Percentiles rank a stretch among this genome's conserved stretches.
Evolutionary conservation across 2,329 filamentous ascomycete species (phyloP).

Genomic region (Thielaviopsis populi): DNA sequence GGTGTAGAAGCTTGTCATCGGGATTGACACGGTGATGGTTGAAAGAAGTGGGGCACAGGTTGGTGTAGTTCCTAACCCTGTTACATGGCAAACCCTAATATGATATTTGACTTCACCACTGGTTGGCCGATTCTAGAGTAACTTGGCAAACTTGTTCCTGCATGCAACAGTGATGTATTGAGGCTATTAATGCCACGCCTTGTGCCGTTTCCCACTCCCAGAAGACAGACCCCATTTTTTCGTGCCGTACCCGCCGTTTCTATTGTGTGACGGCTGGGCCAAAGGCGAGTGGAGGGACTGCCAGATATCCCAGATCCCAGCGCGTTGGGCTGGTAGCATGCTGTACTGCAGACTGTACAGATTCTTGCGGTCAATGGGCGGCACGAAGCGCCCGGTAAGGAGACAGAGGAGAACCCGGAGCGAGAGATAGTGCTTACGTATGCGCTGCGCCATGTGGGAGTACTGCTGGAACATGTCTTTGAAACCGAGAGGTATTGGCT

Average conservation of each 20-base stretch:
- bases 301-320: constrained; percentile 79
- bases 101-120: background rate
- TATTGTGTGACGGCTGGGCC: constrained; percentile 23
- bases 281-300: constrained; percentile 42
- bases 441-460: constrained; percentile 81
- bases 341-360: constrained; percentile 95
- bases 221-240: constrained; percentile 15
- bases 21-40: background rate
- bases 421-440: constrained; percentile 89
- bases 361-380: constrained; percentile 85
- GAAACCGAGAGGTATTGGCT: constrained; percentile 81
- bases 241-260: constrained; percentile 21
- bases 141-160: background rate
- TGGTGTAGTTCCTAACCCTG: background rate
- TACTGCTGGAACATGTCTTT: constrained; percentile 96
- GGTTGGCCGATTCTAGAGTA: background rate
- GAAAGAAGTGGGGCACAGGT: background rate
- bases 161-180: background rate
- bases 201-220: constrained; percentile 8
- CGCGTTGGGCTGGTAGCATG: constrained; percentile 76
- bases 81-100: background rate
- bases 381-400: constrained; percentile 79
- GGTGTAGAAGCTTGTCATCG: background rate
- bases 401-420: constrained; percentile 78
- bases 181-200: background rate